Evolutionary conservation across 2,329 filamentous ascomycete genomes (phyloP).

Genomic region (Penicillium olsonii): DNA sequence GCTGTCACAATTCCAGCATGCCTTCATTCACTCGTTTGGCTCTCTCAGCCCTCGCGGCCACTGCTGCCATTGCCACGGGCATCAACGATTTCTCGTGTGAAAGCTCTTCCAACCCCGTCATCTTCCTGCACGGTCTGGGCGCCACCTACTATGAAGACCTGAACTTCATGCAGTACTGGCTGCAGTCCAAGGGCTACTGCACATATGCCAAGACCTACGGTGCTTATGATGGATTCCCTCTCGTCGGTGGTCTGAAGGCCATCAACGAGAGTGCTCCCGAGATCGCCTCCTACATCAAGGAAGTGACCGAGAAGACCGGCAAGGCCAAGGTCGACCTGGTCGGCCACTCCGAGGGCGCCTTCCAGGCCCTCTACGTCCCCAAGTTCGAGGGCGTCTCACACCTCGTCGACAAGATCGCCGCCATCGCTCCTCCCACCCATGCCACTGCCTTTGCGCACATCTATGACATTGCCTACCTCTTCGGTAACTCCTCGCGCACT

Average conservation of each 20-base stretch:
- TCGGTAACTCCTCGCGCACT: constrained; percentile 29
- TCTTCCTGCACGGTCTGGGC: constrained; percentile 41
- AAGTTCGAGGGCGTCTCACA: constrained; percentile 37
- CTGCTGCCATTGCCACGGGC: constrained; percentile 16
- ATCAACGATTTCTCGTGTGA: constrained; percentile 41
- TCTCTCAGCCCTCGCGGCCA: constrained; percentile 18
- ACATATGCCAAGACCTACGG: constrained; percentile 47
- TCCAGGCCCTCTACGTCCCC: constrained; percentile 44
- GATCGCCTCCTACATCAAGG: constrained; percentile 43
- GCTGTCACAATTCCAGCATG: constrained; percentile 14
- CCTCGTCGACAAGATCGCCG: constrained; percentile 35
- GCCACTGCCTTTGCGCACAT: constrained; percentile 33
- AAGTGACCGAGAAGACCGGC: constrained; percentile 38
- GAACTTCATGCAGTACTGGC: constrained; percentile 38
- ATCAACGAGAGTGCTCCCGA: constrained; percentile 43
- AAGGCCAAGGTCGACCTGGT: constrained; percentile 44
- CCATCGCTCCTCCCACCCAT: constrained; percentile 41
- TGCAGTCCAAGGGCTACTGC: constrained; percentile 43
- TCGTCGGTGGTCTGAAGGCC: constrained; percentile 41
- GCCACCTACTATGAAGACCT: constrained; percentile 42
- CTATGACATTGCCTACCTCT: constrained; percentile 30
- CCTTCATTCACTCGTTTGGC: constrained; percentile 16
- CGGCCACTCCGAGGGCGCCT: constrained; percentile 48
- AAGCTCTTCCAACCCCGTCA: constrained; percentile 33
- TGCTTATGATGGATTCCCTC: constrained; percentile 38